Conservation (phyloP, 306 rosid genomes). For the Boehmeria nivea region DNA sequence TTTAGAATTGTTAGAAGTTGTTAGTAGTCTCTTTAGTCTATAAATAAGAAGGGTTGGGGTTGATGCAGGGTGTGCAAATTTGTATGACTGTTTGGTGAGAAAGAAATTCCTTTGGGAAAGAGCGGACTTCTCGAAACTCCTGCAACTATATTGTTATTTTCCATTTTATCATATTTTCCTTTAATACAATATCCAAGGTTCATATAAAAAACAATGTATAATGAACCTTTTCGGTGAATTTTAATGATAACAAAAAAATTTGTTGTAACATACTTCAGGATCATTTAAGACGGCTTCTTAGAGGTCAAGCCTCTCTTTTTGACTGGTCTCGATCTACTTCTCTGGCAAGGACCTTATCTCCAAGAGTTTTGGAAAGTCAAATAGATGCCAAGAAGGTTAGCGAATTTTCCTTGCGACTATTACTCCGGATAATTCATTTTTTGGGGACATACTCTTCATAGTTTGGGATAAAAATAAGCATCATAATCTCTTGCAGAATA, state of each 20-base stretch:
- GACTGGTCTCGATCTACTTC: slow-evolving; percentile 95
- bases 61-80: too few species aligned
- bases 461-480: background rate
- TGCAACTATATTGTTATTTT: background rate
- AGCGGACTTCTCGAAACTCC: too few species aligned
- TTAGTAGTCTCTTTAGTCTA: too few species aligned
- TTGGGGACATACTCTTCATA: background rate
- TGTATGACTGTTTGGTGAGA: too few species aligned
- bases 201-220: too few species aligned
- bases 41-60: too few species aligned
- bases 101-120: too few species aligned
- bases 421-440: background rate
- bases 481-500: background rate
- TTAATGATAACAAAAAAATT: background rate
- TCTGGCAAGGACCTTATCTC: slow-evolving; percentile 90
- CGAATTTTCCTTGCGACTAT: slow-evolving; percentile 19
- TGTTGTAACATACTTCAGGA: slow-evolving; percentile 51
- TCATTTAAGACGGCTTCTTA: slow-evolving; percentile 85
- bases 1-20: too few species aligned
- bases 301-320: slow-evolving; percentile 96
- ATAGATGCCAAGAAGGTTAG: slow-evolving; percentile 96
- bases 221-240: too few species aligned
- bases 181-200: too few species aligned
- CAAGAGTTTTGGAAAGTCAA: slow-evolving; percentile 97
- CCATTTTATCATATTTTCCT: background rate